A percentile compares a stretch with the other conserved stretches of the same genome.
Evolutionary conservation across 2,329 filamentous ascomycete genomes (phyloP).

Genomic region (Colletotrichum melonis): DNA sequence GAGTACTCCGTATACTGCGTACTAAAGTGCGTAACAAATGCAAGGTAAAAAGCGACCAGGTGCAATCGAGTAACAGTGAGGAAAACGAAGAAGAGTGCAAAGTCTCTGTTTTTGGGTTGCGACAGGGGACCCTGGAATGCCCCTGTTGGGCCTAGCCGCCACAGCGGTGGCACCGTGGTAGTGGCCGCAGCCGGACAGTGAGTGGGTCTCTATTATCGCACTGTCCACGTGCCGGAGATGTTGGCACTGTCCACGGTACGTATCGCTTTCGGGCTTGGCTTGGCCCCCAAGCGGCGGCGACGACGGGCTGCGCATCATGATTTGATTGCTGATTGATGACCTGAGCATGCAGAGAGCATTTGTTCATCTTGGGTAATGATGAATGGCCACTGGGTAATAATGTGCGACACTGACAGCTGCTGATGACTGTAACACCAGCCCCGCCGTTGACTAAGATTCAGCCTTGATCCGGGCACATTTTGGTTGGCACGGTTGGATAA

Average conservation of each 20-base stretch:
- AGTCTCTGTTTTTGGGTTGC: constrained; percentile 14
- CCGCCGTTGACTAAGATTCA: constrained; percentile 10
- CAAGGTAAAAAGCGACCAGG: background rate
- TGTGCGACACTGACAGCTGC: background rate
- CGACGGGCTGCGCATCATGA: background rate
- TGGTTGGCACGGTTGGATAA: background rate
- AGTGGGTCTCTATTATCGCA: background rate
- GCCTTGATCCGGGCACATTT: background rate
- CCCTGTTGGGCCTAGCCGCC: constrained; percentile 22
- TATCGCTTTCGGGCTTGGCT: background rate
- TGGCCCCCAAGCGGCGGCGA: background rate
- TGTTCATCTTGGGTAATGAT: background rate
- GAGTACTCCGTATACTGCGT: background rate
- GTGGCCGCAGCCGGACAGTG: constrained; percentile 29
- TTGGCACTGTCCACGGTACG: background rate
- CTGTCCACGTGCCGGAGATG: background rate
- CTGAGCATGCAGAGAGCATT: background rate
- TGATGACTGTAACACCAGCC: background rate
- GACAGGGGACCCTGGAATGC: constrained; percentile 12
- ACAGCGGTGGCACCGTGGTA: background rate
- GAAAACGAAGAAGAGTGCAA: constrained; percentile 24
- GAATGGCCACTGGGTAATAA: background rate
- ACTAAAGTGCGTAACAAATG: background rate
- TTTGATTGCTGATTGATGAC: background rate
- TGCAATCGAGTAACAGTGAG: constrained; percentile 10